A percentile compares a stretch with the other conserved stretches of the same genome.
Evolutionary conservation across 805 yeast species (phyloP).

Genomic region (Groenewaldozyma salmanticensis): DNA sequence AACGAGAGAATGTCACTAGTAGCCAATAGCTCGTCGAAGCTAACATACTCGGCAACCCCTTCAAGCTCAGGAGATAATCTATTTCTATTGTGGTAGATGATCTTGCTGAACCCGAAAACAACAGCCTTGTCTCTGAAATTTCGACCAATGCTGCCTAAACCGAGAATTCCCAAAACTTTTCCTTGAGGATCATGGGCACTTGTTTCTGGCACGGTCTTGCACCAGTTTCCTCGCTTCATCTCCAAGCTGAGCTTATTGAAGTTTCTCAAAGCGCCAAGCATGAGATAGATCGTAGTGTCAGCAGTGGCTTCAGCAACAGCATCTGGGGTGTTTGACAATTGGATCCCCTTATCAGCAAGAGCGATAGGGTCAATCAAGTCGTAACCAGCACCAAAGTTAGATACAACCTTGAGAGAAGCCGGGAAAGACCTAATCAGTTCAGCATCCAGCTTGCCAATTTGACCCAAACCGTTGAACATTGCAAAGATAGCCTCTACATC

Average conservation of each 20-base stretch:
- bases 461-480: slow-evolving; percentile 32
- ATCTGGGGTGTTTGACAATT: slow-evolving; percentile 44
- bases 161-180: slow-evolving; percentile 46
- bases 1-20: slow-evolving; percentile 41
- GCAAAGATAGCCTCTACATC: slow-evolving; percentile 34
- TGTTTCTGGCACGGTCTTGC: slow-evolving; percentile 29
- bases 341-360: slow-evolving; percentile 34
- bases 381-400: slow-evolving; percentile 51
- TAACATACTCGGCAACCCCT: slow-evolving; percentile 35
- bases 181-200: slow-evolving; percentile 41
- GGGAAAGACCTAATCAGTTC: slow-evolving; percentile 34
- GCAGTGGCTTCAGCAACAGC: slow-evolving; percentile 49
- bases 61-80: slow-evolving; percentile 40
- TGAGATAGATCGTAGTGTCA: slow-evolving; percentile 42
- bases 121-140: slow-evolving; percentile 41
- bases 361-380: slow-evolving; percentile 40
- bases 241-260: slow-evolving; percentile 33
- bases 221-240: slow-evolving; percentile 39
- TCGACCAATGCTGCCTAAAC: slow-evolving; percentile 57
- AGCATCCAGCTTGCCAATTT: slow-evolving; percentile 36
- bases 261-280: slow-evolving; percentile 45
- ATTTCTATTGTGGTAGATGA: slow-evolving; percentile 44
- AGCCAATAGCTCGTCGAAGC: slow-evolving; percentile 39
- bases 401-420: slow-evolving; percentile 32
- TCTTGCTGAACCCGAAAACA: slow-evolving; percentile 41